These are phyloP conservation scores for Xylona heveae DNA, from an alignment of 495 filamentous ascomycete genomes.

Conservation along the genomic window DNA sequence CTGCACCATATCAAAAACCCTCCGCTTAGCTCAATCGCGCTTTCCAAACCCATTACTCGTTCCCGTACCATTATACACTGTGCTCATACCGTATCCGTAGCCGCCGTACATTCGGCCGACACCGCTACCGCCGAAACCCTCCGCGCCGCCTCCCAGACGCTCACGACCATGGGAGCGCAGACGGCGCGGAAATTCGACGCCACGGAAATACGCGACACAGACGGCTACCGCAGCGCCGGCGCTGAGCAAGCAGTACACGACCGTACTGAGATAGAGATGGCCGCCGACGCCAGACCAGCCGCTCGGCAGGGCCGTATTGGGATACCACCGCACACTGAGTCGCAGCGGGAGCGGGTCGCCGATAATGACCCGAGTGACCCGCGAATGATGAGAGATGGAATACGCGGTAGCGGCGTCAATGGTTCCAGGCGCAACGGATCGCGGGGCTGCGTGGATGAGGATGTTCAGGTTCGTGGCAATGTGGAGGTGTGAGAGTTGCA, in stretches of 20 bases:
- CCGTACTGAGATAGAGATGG: constrained; percentile 41
- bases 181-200: constrained; percentile 31
- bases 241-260: constrained; percentile 39
- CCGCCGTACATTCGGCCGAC: too few relatives aligned
- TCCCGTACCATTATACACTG: too few relatives aligned
- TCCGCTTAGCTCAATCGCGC: too few relatives aligned
- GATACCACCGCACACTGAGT: constrained; percentile 74
- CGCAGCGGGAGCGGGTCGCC: constrained; percentile 65
- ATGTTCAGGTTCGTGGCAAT: constrained; percentile 78
- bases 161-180: constrained; percentile 16
- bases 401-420: constrained; percentile 77
- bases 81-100: too few relatives aligned
- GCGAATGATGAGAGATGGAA: constrained; percentile 41
- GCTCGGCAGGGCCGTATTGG: constrained; percentile 40
- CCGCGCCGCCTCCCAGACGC: too few relatives aligned
- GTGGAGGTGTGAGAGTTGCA: constrained; percentile 80
- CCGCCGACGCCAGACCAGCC: constrained; percentile 33
- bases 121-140: too few relatives aligned
- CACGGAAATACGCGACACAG: constrained; percentile 38
- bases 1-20: too few relatives aligned
- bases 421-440: constrained; percentile 31
- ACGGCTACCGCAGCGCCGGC: constrained; percentile 31
- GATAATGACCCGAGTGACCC: constrained; percentile 48
- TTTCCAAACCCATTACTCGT: too few relatives aligned
- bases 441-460: constrained; percentile 48